Conservation (phyloP, 768 basidiomycete species). For the Gloeophyllum trabeum region DNA sequence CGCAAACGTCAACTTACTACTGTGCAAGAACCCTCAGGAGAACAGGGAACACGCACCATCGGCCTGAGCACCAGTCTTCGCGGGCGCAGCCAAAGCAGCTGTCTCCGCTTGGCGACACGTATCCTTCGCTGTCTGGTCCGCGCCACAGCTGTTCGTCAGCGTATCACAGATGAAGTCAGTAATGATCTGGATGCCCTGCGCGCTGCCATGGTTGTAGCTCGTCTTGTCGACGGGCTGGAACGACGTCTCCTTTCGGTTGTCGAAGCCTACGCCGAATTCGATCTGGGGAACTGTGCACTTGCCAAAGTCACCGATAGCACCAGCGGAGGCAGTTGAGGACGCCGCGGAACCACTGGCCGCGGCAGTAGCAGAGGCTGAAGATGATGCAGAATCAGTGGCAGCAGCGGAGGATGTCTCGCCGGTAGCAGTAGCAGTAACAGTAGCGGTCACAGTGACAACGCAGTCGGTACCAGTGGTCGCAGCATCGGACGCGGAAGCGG, state of each 20-base stretch:
- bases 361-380: conserved; percentile 7
- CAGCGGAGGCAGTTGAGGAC: conserved; percentile 7
- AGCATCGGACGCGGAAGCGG: conserved; percentile 1
- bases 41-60: not conserved
- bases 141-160: conserved; percentile 40
- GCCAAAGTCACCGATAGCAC: conserved; percentile 32
- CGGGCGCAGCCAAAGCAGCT: conserved; percentile 28
- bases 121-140: conserved; percentile 38
- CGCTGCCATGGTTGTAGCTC: conserved; percentile 46
- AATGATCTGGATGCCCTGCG: conserved; percentile 50
- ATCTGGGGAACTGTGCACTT: conserved; percentile 43
- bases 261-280: conserved; percentile 43
- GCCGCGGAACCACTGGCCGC: too few relatives aligned
- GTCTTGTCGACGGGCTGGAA: conserved; percentile 38
- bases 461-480: conserved; percentile 4
- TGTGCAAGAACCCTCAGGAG: too few relatives aligned
- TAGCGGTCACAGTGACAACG: conserved; percentile 10
- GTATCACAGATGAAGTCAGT: conserved; percentile 47
- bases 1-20: too few relatives aligned
- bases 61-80: conserved; percentile 14
- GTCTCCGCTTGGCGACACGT: conserved; percentile 31
- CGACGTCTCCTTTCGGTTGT: conserved; percentile 39
- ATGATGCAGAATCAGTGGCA: conserved; percentile 5
- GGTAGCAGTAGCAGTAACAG: conserved; percentile 8
- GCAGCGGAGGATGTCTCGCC: too few relatives aligned